Conservation (phyloP, 2,329 filamentous ascomycete genomes). For the Alternaria longipes region DNA sequence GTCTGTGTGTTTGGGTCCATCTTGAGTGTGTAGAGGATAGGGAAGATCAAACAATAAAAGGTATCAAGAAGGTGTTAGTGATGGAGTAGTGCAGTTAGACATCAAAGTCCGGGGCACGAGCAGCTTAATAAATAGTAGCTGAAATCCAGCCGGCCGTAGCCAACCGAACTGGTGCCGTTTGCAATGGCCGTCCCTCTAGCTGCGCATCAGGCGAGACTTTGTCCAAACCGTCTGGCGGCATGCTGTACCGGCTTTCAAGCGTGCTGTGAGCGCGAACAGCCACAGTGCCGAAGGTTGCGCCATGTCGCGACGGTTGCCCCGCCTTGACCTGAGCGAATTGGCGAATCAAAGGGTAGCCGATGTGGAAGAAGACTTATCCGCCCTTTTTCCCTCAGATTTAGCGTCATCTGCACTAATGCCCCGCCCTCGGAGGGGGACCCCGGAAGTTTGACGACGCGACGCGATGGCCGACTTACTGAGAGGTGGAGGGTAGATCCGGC, state of each 20-base stretch:
- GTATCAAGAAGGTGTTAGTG: not conserved
- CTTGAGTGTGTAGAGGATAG: slow-evolving; percentile 9
- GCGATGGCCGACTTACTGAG: slow-evolving; percentile 10
- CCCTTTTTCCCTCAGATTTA: slow-evolving; percentile 25
- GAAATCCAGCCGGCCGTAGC: slow-evolving; percentile 6
- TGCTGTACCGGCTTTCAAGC: slow-evolving; percentile 27
- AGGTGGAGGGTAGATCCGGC: slow-evolving; percentile 1
- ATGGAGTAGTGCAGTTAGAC: not conserved
- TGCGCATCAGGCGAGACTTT: slow-evolving; percentile 30
- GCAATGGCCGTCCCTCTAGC: slow-evolving; percentile 36
- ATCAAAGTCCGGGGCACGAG: slow-evolving; percentile 16
- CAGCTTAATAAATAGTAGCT: slow-evolving; percentile 30
- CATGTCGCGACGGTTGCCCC: slow-evolving; percentile 29
- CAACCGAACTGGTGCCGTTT: slow-evolving; percentile 32
- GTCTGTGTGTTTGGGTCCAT: slow-evolving; percentile 33
- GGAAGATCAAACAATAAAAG: not conserved
- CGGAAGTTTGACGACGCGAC: slow-evolving; percentile 25
- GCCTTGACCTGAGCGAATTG: slow-evolving; percentile 41
- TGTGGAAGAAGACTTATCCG: slow-evolving; percentile 41
- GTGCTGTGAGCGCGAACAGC: slow-evolving; percentile 11
- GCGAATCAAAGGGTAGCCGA: slow-evolving; percentile 64
- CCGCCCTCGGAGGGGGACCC: slow-evolving; percentile 33
- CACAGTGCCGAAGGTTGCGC: slow-evolving; percentile 33
- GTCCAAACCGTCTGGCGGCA: slow-evolving; percentile 28
- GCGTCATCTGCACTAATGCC: slow-evolving; percentile 21